phyloP scores from a whole-genome alignment of 176 grass and related monocot genomes.

The Oryza australiensis region DNA sequence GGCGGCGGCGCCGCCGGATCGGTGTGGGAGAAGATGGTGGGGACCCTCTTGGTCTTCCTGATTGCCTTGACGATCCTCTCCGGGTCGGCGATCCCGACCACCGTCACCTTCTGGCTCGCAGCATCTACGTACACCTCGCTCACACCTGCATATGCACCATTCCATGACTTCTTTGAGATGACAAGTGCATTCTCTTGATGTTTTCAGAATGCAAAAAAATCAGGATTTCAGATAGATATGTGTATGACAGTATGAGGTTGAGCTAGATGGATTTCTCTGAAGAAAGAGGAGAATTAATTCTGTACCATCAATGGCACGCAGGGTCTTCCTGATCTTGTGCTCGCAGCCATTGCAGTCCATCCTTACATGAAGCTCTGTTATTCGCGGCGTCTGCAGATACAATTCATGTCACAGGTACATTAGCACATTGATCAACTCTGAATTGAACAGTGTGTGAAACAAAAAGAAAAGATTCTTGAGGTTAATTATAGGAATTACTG shows the following conservation, averaged over 20 bases:
- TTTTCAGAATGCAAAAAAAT: neutral
- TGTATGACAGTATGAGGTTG: neutral
- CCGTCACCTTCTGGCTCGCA: slow-evolving; percentile 69
- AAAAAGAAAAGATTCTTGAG: neutral
- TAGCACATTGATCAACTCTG: neutral
- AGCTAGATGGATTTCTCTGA: neutral
- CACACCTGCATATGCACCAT: slow-evolving; percentile 47
- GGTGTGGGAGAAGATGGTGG: slow-evolving; percentile 64
- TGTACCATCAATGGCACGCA: slow-evolving; percentile 45
- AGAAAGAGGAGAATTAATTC: slow-evolving; percentile 13
- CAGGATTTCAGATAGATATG: neutral
- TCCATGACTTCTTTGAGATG: neutral
- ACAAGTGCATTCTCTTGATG: slow-evolving; percentile 8
- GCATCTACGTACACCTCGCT: slow-evolving; percentile 65
- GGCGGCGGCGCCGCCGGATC: slow-evolving; percentile 34
- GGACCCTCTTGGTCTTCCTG: slow-evolving; percentile 70
- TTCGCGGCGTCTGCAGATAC: slow-evolving; percentile 42
- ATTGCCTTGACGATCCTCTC: slow-evolving; percentile 80
- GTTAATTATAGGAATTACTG: neutral
- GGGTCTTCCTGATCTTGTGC: slow-evolving; percentile 46
- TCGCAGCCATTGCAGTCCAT: slow-evolving; percentile 63
- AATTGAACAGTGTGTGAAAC: neutral
- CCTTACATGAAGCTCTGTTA: slow-evolving; percentile 53
- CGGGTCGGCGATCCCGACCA: slow-evolving; percentile 70
- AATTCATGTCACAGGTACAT: neutral